Conservation (phyloP, 179 eudicot genomes). For the Corrigiola litoralis region DNA sequence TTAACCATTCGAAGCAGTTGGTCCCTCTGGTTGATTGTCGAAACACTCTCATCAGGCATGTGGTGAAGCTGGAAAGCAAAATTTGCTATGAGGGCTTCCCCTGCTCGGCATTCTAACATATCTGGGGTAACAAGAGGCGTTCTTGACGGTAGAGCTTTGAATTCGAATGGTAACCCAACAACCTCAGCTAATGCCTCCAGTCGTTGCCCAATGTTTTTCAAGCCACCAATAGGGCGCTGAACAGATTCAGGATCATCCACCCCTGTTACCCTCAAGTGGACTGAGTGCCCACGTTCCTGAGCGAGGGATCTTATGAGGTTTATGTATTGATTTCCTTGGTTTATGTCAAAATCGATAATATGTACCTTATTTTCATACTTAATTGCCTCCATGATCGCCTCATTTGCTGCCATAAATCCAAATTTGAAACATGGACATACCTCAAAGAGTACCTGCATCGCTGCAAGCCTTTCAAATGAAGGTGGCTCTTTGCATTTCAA, state of each 20-base stretch:
- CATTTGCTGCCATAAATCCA: conserved; percentile 94
- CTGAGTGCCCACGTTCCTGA: conserved; percentile 30
- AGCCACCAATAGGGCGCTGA: conserved; percentile 79
- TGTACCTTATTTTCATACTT: conserved; percentile 60
- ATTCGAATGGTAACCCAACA: conserved; percentile 59
- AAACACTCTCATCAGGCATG: conserved; percentile 97
- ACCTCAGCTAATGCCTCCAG: conserved; percentile 53
- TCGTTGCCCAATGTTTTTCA: conserved; percentile 56
- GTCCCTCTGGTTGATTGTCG: conserved; percentile 72
- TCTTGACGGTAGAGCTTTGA: conserved; percentile 54
- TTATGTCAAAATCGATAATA: conserved; percentile 80
- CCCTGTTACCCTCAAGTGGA: conserved; percentile 63
- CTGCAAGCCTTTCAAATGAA: conserved; percentile 63
- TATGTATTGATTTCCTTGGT: conserved; percentile 89
- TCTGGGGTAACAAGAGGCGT: conserved; percentile 49
- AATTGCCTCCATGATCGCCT: conserved; percentile 70
- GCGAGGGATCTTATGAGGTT: conserved; percentile 71
- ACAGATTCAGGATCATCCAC: conserved; percentile 92
- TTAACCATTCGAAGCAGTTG: conserved; percentile 87
- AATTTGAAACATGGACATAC: conserved; percentile 94
- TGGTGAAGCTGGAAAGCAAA: conserved; percentile 95
- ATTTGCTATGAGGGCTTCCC: conserved; percentile 72
- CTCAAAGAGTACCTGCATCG: conserved; percentile 95
- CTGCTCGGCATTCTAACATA: conserved; percentile 41
- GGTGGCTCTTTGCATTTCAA: conserved; percentile 93